Percentiles rank a stretch among this genome's conserved stretches.
Conservation (phyloP, 768 basidiomycete species). For the Boletus vermiculosoides region DNA sequence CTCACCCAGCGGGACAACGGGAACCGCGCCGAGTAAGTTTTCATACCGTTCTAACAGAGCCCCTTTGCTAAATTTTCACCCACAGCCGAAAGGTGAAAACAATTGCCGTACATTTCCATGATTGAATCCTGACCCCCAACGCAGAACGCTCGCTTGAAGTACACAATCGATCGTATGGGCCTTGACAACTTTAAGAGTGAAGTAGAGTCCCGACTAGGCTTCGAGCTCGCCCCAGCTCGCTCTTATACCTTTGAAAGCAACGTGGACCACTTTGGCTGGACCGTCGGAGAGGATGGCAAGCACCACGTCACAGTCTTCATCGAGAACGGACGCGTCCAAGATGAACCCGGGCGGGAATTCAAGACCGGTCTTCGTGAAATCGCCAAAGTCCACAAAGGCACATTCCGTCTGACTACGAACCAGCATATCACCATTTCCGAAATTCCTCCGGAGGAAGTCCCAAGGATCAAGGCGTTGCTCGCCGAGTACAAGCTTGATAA, state of each 20-base stretch:
- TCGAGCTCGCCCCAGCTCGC: conserved; percentile 67
- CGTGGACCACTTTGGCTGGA: conserved; percentile 94
- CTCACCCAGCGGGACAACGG: conserved; percentile 93
- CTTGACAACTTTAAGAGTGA: conserved; percentile 82
- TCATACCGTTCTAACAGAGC: background rate
- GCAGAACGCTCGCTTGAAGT: conserved; percentile 88
- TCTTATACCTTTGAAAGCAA: conserved; percentile 84
- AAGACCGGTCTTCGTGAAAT: conserved; percentile 92
- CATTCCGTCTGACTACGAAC: conserved; percentile 91
- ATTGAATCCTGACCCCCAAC: conserved; percentile 11
- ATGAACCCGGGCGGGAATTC: conserved; percentile 87
- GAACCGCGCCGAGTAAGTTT: conserved; percentile 84
- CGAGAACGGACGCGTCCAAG: conserved; percentile 97
- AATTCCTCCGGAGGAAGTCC: conserved; percentile 68
- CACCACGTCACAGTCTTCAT: conserved; percentile 94
- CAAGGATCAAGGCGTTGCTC: conserved; percentile 74
- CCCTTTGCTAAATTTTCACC: conserved; percentile 1
- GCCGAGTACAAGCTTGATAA: conserved; percentile 90
- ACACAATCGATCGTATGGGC: conserved; percentile 96
- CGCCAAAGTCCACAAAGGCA: conserved; percentile 91
- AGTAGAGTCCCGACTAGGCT: conserved; percentile 88
- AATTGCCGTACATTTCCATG: background rate
- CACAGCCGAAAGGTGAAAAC: conserved; percentile 54
- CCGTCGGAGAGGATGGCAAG: conserved; percentile 78
- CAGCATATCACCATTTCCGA: conserved; percentile 92